Base-by-base conservation (phyloP, 2,329 filamentous ascomycete species). In the Aspergillus jensenii region DNA sequence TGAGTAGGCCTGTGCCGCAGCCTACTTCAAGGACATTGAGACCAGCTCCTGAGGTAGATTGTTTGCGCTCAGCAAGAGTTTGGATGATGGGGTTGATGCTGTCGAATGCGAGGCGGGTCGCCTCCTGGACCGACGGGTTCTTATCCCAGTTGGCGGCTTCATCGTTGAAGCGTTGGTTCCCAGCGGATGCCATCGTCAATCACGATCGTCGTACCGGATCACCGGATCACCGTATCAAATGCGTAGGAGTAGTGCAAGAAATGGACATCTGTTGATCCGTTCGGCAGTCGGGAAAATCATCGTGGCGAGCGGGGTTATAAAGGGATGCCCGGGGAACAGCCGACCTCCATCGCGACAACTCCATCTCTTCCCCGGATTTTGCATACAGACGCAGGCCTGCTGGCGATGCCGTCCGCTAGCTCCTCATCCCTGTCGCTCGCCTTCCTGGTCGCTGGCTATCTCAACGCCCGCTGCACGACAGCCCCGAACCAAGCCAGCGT, bases 1-100 rank as follows among this genome's bases (percentile, higher is more conserved):
- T 81, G 23, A 86, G 76, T 0, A 84, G 76, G 8, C 83, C 83
- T 4, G 83, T 85, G 49, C 83, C 83, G 62, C 81, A 84, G 52
- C 83, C 83, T 17, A 85, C 78, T 68, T 85, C 83, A 3, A 86
- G 79, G 7, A 85, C 76, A 56, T 82, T 74, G 27, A 79, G 67
- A 9, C 17, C 31, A 5, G 33, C 31, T 41, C 21, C 40, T n/a
- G 33, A 40, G 6, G 45, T 14, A 1, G 53, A 11, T 14, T 33
- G 44, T 15, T 59, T 55, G 14, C 67, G 71, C 65, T 60, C 59
- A 6, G 65, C 54, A 19, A 65, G 48, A 5, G 53, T 49, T 2
- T 57, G 40, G 31, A 68, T 65, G 55, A 60, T 46, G 23, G 62
- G 63, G 17, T 79, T 68, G 39, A 85, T 78, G 14, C 81, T 78